A percentile compares a stretch with the other conserved stretches of the same genome.
phyloP scores from a whole-genome alignment of 1,139 yeast genomes.

The Meyerozyma carpophila region DNA sequence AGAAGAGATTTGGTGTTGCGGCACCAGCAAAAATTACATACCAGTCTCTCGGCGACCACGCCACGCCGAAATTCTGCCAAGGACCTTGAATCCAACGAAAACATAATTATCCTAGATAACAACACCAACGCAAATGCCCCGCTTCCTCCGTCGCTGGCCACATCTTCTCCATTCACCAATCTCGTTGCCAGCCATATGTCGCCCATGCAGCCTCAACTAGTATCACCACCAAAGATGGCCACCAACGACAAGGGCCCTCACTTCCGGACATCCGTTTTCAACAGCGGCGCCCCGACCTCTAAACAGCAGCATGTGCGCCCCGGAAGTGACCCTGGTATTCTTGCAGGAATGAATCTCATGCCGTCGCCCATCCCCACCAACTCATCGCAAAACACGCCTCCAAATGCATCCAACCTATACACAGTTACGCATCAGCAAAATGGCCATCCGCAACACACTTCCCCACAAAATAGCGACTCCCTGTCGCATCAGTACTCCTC shows the following conservation, averaged over 20 bases:
- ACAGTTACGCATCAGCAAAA: neutral
- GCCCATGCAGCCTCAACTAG: conserved; percentile 10
- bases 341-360: conserved; percentile 6
- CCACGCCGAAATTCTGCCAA: conserved; percentile 14
- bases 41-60: conserved; percentile 12
- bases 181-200: conserved; percentile 3
- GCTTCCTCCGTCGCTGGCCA: conserved; percentile 20
- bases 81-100: conserved; percentile 24
- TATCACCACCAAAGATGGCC: conserved; percentile 14
- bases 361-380: conserved; percentile 22
- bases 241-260: conserved; percentile 4
- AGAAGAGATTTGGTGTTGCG: conserved; percentile 43
- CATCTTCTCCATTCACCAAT: neutral
- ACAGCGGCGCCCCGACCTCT: conserved; percentile 12
- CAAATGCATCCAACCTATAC: conserved; percentile 5
- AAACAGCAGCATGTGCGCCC: neutral
- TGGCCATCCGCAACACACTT: conserved; percentile 6
- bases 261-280: conserved; percentile 15
- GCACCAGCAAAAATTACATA: conserved; percentile 39
- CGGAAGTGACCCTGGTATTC: neutral
- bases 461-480: conserved; percentile 9
- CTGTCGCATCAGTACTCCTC: conserved; percentile 5
- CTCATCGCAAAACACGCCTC: conserved; percentile 20
- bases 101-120: conserved; percentile 38
- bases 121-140: conserved; percentile 44